These are phyloP conservation scores for Allium cepa DNA, from an alignment of 106 monocot species.

Conservation along the genomic window DNA sequence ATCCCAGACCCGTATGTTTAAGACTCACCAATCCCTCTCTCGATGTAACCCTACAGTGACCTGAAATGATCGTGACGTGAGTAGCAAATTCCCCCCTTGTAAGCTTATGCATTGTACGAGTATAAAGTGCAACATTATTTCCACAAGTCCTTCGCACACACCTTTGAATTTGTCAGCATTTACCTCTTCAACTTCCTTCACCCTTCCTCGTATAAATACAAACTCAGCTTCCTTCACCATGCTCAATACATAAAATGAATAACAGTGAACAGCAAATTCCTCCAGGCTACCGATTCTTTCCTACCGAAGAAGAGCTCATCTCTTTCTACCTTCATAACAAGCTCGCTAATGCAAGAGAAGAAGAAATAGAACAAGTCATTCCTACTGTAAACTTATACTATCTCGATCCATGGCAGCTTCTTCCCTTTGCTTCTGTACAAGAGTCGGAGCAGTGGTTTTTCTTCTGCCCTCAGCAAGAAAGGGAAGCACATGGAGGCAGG, in stretches of 20 bases:
- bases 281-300: conserved; percentile 61
- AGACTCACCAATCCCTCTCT: no score
- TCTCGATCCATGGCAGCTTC: conserved; percentile 53
- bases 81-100: no score
- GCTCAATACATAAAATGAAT: neutral
- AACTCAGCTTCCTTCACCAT: no score
- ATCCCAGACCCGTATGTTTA: no score
- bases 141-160: no score
- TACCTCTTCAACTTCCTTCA: no score
- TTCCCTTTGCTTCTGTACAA: neutral
- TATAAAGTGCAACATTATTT: no score
- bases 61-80: no score
- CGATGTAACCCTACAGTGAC: no score
- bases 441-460: conserved; percentile 78
- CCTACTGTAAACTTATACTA: conserved; percentile 42
- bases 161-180: no score
- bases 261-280: neutral
- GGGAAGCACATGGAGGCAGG: conserved; percentile 65
- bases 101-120: no score
- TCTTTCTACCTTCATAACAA: conserved; percentile 74
- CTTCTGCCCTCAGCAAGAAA: conserved; percentile 64
- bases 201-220: no score
- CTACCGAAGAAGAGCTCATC: conserved; percentile 81
- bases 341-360: conserved; percentile 25
- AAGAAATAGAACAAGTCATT: conserved; percentile 52